These are phyloP conservation scores for Neurospora discreta DNA, from an alignment of 495 filamentous ascomycete genomes.

Conservation along the genomic window DNA sequence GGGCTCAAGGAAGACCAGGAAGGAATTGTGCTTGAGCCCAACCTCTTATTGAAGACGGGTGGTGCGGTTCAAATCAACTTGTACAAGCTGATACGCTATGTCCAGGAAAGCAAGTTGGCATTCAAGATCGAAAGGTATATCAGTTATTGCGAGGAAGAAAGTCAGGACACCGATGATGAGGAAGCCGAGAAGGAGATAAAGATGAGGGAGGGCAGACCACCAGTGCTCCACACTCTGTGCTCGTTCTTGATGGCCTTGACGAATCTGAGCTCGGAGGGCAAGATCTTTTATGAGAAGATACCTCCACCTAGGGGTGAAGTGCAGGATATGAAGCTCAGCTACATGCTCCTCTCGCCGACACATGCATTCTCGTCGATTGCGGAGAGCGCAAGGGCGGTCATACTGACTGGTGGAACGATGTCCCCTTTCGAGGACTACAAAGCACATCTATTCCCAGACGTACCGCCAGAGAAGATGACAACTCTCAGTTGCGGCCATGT, in stretches of 20 bases:
- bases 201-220: constrained; percentile 27
- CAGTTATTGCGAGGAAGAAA: constrained; percentile 41
- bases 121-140: constrained; percentile 88
- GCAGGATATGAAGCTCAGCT: constrained; percentile 55
- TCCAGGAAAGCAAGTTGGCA: constrained; percentile 86
- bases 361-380: constrained; percentile 85
- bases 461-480: constrained; percentile 50
- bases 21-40: constrained; percentile 45
- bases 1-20: constrained; percentile 33
- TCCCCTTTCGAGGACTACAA: constrained; percentile 88
- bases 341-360: constrained; percentile 88
- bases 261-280: constrained; percentile 79
- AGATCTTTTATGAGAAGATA: constrained; percentile 63
- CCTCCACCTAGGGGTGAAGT: neutral
- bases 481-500: constrained; percentile 93
- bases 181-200: neutral
- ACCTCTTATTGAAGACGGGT: constrained; percentile 66
- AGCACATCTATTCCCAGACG: constrained; percentile 71
- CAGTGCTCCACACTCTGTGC: constrained; percentile 73
- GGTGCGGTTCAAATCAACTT: constrained; percentile 93
- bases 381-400: constrained; percentile 73
- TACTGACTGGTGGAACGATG: constrained; percentile 94
- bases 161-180: neutral
- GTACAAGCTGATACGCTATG: constrained; percentile 73
- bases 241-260: constrained; percentile 74